Percentiles rank a stretch among this genome's conserved stretches.
phyloP scores from a whole-genome alignment of 202 grass and related monocot genomes.

The Zizania palustris region DNA sequence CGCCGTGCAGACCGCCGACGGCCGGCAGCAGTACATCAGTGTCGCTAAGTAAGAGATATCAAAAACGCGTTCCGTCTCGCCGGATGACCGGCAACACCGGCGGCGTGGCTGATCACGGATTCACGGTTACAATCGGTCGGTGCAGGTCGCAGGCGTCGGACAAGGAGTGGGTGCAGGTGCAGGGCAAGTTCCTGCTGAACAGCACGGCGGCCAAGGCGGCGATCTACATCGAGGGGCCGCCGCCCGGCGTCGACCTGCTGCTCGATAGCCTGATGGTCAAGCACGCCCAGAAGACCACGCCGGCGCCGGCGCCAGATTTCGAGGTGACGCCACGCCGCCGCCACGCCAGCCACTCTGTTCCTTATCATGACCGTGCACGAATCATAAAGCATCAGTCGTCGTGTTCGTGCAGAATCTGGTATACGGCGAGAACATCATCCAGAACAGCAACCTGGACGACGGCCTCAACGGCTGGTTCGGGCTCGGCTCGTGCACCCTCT shows the following conservation, averaged over 20 bases:
- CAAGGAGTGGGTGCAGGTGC: constrained; percentile 80
- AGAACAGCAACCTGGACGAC: constrained; percentile 72
- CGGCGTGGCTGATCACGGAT: background rate
- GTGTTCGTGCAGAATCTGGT: constrained; percentile 53
- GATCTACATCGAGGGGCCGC: constrained; percentile 77
- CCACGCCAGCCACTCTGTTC: background rate
- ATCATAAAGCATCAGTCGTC: constrained; percentile 2
- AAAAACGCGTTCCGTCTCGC: background rate
- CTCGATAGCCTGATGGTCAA: constrained; percentile 76
- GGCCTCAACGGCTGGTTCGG: constrained; percentile 68
- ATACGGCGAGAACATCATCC: constrained; percentile 76
- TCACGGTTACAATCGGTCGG: background rate
- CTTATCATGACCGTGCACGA: no score
- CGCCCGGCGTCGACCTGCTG: constrained; percentile 70
- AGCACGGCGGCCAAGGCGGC: constrained; percentile 58
- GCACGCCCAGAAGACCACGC: constrained; percentile 64
- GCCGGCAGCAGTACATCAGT: constrained; percentile 75
- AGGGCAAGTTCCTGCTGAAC: constrained; percentile 85
- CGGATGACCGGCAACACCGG: background rate
- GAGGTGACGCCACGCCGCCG: constrained; percentile 31
- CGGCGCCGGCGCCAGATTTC: constrained; percentile 67
- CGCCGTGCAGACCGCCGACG: constrained; percentile 58
- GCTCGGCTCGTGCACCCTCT: no score
- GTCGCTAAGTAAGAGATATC: constrained; percentile 85
- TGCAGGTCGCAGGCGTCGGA: constrained; percentile 70